Evolutionary conservation across 805 yeast species (phyloP).

Genomic region (Ogataea trehalophila): DNA sequence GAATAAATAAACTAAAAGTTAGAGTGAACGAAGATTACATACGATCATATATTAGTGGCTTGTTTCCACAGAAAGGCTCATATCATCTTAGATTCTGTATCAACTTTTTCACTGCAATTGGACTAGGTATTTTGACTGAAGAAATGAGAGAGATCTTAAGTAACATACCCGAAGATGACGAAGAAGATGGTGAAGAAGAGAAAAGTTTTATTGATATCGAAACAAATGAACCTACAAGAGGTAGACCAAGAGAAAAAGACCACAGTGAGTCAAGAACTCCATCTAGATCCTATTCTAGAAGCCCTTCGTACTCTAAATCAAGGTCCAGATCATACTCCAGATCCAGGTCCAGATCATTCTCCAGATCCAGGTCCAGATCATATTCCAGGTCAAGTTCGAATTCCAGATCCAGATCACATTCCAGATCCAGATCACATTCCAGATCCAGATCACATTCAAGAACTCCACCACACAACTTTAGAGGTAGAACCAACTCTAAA

Average conservation of each 20-base stretch:
- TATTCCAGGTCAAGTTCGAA: too few relatives aligned
- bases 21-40: constrained; percentile 51
- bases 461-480: neutral
- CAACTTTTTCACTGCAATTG: constrained; percentile 90
- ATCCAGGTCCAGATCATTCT: too few relatives aligned
- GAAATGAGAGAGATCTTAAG: constrained; percentile 54
- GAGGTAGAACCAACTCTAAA: too few relatives aligned
- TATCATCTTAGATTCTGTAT: constrained; percentile 70
- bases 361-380: too few relatives aligned
- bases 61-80: constrained; percentile 57
- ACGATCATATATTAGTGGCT: constrained; percentile 43
- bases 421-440: too few relatives aligned
- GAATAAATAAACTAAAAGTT: constrained; percentile 44
- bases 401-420: constrained; percentile 9
- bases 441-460: constrained; percentile 20
- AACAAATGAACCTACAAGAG: neutral
- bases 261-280: constrained; percentile 4
- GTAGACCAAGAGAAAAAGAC: neutral
- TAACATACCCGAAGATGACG: constrained; percentile 20
- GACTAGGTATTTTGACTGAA: constrained; percentile 79
- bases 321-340: constrained; percentile 6
- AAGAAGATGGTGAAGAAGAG: constrained; percentile 10
- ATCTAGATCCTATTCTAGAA: constrained; percentile 16
- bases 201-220: constrained; percentile 5
- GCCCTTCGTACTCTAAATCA: constrained; percentile 9